These are phyloP conservation scores for Ananas comosus DNA, from an alignment of 176 grass and related monocot genomes.

Conservation along the genomic window DNA sequence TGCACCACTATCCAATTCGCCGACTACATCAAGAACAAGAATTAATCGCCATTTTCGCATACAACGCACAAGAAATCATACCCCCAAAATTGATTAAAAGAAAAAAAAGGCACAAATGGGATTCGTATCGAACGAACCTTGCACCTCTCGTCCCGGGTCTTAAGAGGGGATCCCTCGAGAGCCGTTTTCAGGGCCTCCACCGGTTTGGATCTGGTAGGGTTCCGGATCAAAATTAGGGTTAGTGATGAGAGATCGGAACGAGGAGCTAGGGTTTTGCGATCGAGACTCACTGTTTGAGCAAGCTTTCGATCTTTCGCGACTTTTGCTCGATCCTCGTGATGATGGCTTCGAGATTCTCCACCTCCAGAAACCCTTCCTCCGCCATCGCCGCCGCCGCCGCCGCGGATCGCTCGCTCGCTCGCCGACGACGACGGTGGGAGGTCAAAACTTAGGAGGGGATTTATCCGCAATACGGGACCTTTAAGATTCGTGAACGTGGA, in stretches of 20 bases:
- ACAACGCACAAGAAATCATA: background rate
- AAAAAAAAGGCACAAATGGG: background rate
- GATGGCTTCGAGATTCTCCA: constrained; percentile 87
- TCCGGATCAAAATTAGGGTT: background rate
- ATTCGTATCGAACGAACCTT: constrained; percentile 32
- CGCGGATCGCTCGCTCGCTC: background rate
- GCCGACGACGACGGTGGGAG: constrained; percentile 15
- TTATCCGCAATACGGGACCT: too few species aligned
- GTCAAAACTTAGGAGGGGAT: constrained; percentile 22
- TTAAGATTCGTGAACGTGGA: too few species aligned
- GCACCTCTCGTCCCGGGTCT: constrained; percentile 96
- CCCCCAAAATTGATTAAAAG: background rate
- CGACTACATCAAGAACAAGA: constrained; percentile 35
- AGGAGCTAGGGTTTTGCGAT: background rate
- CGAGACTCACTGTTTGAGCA: constrained; percentile 71
- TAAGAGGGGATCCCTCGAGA: constrained; percentile 75
- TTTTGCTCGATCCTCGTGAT: constrained; percentile 90
- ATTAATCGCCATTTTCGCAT: background rate
- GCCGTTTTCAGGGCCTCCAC: constrained; percentile 96
- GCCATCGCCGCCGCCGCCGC: constrained; percentile 23
- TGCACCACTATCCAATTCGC: constrained; percentile 98
- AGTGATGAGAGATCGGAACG: background rate
- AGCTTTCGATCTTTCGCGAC: constrained; percentile 93
- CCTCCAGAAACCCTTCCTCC: constrained; percentile 39
- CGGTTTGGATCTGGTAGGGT: constrained; percentile 66